Percentiles rank a stretch among this genome's conserved stretches.
These are phyloP conservation scores for Aeminium ludgeri DNA, from an alignment of 495 filamentous ascomycete species.

Conservation along the genomic window DNA sequence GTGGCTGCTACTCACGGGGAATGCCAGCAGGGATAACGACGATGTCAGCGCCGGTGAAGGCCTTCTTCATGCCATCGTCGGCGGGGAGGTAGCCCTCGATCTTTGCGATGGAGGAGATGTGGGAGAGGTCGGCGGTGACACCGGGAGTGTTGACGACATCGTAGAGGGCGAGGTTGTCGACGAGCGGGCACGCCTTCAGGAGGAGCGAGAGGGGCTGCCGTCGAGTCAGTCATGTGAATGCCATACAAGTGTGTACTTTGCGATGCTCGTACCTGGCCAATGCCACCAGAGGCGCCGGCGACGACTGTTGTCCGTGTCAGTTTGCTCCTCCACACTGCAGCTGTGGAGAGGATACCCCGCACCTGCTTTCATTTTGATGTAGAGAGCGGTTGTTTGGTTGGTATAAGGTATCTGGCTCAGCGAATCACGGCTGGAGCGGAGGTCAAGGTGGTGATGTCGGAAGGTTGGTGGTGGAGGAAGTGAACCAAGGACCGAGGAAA, in stretches of 20 bases:
- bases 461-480: too few species aligned
- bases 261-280: constrained; percentile 77
- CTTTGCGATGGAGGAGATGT: constrained; percentile 92
- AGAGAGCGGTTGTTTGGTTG: not conserved
- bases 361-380: not conserved
- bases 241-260: too few species aligned
- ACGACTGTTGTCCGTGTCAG: constrained; percentile 42
- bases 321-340: not conserved
- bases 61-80: constrained; percentile 75
- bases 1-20: constrained; percentile 49
- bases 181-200: constrained; percentile 66
- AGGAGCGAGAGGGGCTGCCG: constrained; percentile 83
- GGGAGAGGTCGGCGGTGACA: constrained; percentile 86
- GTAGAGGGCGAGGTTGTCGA: constrained; percentile 87
- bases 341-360: not conserved
- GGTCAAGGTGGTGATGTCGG: too few species aligned
- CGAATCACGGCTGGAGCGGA: too few species aligned
- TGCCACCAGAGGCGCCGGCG: constrained; percentile 91
- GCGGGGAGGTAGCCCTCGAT: constrained; percentile 75
- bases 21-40: constrained; percentile 96
- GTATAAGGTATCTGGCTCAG: too few species aligned
- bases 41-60: constrained; percentile 81
- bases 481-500: too few species aligned
- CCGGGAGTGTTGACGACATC: constrained; percentile 98
- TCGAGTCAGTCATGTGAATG: not conserved